Evolutionary conservation across 2,329 filamentous ascomycete species (phyloP).

Genomic region (Botryotinia convoluta): DNA sequence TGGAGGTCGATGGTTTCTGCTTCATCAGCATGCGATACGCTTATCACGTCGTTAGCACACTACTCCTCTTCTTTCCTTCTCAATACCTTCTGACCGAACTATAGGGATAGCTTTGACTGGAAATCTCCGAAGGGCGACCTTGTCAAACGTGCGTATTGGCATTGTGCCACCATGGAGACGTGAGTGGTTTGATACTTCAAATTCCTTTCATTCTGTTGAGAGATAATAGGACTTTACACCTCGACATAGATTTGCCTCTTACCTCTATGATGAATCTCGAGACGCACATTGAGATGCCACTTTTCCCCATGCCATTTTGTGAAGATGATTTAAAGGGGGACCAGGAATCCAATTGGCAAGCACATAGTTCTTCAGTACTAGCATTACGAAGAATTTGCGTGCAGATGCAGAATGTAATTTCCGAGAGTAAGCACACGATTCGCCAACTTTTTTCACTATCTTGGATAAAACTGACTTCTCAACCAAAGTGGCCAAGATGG

Average conservation of each 20-base stretch:
- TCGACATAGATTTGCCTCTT: slow-evolving; percentile 57
- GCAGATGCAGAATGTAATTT: slow-evolving; percentile 52
- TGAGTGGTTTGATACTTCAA: slow-evolving; percentile 36
- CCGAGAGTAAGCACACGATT: slow-evolving; percentile 45
- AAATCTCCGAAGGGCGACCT: slow-evolving; percentile 48
- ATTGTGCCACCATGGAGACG: slow-evolving; percentile 55
- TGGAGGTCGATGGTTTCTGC: slow-evolving; percentile 57
- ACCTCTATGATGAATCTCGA: slow-evolving; percentile 55
- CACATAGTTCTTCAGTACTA: slow-evolving; percentile 60
- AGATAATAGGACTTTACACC: slow-evolving; percentile 43
- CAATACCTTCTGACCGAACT: slow-evolving; percentile 1
- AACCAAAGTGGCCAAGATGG: slow-evolving; percentile 1
- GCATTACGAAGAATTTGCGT: slow-evolving; percentile 53
- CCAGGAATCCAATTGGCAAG: slow-evolving; percentile 53
- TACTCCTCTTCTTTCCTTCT: background rate
- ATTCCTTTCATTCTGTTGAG: background rate
- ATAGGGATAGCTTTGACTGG: slow-evolving; percentile 46
- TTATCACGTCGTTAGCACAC: slow-evolving; percentile 50
- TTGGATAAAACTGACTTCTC: background rate
- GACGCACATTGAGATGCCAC: slow-evolving; percentile 52
- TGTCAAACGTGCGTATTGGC: slow-evolving; percentile 56
- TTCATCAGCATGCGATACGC: slow-evolving; percentile 54
- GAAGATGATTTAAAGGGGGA: slow-evolving; percentile 49
- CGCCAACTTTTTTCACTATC: background rate
- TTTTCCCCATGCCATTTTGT: slow-evolving; percentile 49